A percentile compares a stretch with the other conserved stretches of the same genome.
phyloP scores from a whole-genome alignment of 2,329 filamentous ascomycete species.

The Metarhizium sp. region DNA sequence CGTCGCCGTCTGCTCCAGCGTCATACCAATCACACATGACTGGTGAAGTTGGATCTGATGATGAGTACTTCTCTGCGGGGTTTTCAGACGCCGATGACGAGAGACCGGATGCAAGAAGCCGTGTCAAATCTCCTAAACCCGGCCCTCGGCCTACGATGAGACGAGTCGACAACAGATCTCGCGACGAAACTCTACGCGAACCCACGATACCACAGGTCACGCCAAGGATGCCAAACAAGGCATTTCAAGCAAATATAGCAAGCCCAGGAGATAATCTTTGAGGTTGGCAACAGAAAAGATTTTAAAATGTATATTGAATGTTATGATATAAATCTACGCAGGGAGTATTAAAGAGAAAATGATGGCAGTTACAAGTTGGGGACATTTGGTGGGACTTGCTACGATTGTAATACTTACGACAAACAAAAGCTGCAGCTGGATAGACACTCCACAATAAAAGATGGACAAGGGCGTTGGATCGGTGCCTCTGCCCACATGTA shows the following conservation, averaged over 20 bases:
- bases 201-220: conserved; percentile 29
- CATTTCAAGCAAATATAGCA: conserved; percentile 22
- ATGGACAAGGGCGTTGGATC: not conserved
- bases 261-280: conserved; percentile 27
- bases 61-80: conserved; percentile 63
- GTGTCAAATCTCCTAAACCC: conserved; percentile 50
- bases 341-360: not conserved
- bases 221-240: conserved; percentile 28
- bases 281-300: conserved; percentile 1
- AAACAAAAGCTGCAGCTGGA: not conserved
- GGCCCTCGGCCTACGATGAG: conserved; percentile 38
- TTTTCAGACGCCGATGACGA: conserved; percentile 72
- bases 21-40: conserved; percentile 45
- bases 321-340: not conserved
- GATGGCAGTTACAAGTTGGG: not conserved
- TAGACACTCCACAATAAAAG: not conserved
- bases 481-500: not conserved
- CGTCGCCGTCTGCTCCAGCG: conserved; percentile 59
- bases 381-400: not conserved
- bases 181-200: conserved; percentile 23
- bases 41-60: conserved; percentile 60
- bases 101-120: conserved; percentile 42
- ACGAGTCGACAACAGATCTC: conserved; percentile 21
- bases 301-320: not conserved
- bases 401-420: not conserved